These are phyloP conservation scores for Apiotrichum porosum DNA, from an alignment of 1,284 basidiomycete species.

Conservation along the genomic window DNA sequence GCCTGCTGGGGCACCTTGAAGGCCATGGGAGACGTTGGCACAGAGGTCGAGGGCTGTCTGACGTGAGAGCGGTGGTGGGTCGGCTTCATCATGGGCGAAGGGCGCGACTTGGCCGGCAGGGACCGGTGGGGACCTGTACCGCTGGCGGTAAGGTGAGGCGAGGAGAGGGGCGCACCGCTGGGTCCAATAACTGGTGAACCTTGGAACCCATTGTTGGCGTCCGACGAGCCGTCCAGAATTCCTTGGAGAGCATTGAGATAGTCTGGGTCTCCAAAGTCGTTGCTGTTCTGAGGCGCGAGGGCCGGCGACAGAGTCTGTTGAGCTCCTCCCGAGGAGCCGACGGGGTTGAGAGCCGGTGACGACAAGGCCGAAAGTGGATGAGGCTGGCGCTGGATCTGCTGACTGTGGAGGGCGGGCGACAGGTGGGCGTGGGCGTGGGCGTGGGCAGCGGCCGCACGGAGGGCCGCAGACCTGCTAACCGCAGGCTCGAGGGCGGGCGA, in stretches of 20 bases:
- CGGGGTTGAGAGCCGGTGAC: conserved; percentile 40
- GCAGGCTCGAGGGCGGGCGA: conserved; percentile 56
- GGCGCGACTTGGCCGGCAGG: conserved; percentile 37
- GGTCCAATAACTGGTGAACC: conserved; percentile 12
- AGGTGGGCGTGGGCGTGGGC: conserved; percentile 17
- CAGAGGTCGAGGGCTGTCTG: conserved; percentile 10
- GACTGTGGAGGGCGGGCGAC: conserved; percentile 16
- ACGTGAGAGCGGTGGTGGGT: conserved; percentile 33
- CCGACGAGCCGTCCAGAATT: conserved; percentile 21
- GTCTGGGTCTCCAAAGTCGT: conserved; percentile 38
- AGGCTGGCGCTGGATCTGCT: conserved; percentile 22
- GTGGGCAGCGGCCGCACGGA: conserved; percentile 20
- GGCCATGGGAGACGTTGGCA: conserved; percentile 29
- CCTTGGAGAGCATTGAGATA: conserved; percentile 38
- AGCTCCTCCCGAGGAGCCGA: conserved; percentile 42
- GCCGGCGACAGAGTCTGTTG: conserved; percentile 46
- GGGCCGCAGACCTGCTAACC: conserved; percentile 19
- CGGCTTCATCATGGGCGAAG: conserved; percentile 49
- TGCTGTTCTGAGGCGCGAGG: conserved; percentile 30
- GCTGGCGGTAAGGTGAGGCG: conserved; percentile 6
- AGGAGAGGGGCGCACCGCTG: conserved; percentile 5
- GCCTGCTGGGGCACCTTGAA: conserved; percentile 16
- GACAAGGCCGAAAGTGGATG: conserved; percentile 39
- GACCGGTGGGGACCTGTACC: conserved; percentile 41
- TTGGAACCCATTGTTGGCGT: conserved; percentile 4